Conservation (phyloP, 345 rosid genomes). For the Sonneratia alba region DNA sequence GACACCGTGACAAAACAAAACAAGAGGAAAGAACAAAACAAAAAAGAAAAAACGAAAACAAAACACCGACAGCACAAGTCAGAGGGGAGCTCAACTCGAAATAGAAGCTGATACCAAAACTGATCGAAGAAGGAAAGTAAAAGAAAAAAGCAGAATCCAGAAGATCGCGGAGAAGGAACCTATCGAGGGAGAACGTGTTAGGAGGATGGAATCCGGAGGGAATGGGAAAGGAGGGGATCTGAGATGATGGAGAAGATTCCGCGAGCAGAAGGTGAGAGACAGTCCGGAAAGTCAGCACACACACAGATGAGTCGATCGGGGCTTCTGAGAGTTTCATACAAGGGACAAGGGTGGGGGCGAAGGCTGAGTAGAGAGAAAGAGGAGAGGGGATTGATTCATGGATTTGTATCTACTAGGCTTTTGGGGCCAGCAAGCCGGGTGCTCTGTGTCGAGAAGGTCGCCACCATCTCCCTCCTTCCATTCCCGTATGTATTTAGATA, state of each 20-base stretch:
- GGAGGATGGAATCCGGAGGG: slow-evolving; percentile 33
- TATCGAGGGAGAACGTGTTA: slow-evolving; percentile 46
- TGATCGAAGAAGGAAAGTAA: slow-evolving; percentile 5
- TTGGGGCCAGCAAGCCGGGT: background rate
- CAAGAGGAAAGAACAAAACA: too few relatives aligned
- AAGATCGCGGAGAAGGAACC: slow-evolving; percentile 16
- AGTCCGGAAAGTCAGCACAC: background rate
- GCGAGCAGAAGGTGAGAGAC: background rate
- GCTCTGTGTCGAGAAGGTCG: slow-evolving; percentile 1
- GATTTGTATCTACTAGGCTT: background rate
- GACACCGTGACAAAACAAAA: too few relatives aligned
- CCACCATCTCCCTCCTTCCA: background rate
- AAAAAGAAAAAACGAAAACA: background rate
- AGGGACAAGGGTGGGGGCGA: too few relatives aligned
- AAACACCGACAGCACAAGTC: too few relatives aligned
- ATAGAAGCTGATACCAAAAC: slow-evolving; percentile 8
- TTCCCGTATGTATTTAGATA: too few relatives aligned
- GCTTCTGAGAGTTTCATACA: too few relatives aligned
- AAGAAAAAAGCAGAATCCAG: background rate
- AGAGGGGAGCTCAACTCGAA: slow-evolving; percentile 16
- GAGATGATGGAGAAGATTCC: background rate
- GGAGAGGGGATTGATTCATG: background rate
- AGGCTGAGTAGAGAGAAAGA: background rate
- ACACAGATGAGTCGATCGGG: too few relatives aligned
- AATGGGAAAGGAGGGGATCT: background rate